These are phyloP conservation scores for Macaranga tanarius DNA, from an alignment of 441 rosid genomes.

Conservation along the genomic window DNA sequence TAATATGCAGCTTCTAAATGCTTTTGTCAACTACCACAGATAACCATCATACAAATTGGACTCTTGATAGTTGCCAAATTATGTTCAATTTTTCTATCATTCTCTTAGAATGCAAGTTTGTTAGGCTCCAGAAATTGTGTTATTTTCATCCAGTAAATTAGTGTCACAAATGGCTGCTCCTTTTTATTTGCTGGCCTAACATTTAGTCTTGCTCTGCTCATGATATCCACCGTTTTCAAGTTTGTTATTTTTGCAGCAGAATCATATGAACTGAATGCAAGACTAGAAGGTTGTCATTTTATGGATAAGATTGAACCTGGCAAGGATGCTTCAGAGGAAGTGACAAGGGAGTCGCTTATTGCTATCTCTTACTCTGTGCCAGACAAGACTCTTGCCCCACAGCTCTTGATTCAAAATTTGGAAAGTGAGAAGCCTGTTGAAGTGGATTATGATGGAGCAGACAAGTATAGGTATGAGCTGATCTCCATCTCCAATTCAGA, in stretches of 20 bases:
- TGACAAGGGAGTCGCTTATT: constrained; percentile 40
- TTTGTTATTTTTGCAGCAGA: background rate
- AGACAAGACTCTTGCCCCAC: constrained; percentile 21
- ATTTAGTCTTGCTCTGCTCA: too few relatives aligned
- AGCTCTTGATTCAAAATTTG: constrained; percentile 10
- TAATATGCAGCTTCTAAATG: too few relatives aligned
- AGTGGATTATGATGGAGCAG: constrained; percentile 23
- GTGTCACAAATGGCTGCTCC: too few relatives aligned
- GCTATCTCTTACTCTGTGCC: constrained; percentile 31
- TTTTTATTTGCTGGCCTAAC: too few relatives aligned
- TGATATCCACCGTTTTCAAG: too few relatives aligned
- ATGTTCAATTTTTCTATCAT: too few relatives aligned
- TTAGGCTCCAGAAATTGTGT: too few relatives aligned
- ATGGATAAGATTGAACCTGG: constrained; percentile 32
- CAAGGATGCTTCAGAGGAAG: constrained; percentile 29
- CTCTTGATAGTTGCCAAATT: too few relatives aligned
- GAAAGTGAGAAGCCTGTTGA: constrained; percentile 12
- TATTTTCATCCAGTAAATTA: too few relatives aligned
- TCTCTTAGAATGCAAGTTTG: too few relatives aligned
- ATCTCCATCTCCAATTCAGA: constrained; percentile 28
- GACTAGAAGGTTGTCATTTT: constrained; percentile 16
- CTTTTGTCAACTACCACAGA: too few relatives aligned
- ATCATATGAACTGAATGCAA: constrained; percentile 15
- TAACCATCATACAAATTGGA: too few relatives aligned
- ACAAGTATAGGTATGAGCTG: constrained; percentile 33